Conservation (phyloP, 257 asterid genomes). For the Ilex aquifolium region DNA sequence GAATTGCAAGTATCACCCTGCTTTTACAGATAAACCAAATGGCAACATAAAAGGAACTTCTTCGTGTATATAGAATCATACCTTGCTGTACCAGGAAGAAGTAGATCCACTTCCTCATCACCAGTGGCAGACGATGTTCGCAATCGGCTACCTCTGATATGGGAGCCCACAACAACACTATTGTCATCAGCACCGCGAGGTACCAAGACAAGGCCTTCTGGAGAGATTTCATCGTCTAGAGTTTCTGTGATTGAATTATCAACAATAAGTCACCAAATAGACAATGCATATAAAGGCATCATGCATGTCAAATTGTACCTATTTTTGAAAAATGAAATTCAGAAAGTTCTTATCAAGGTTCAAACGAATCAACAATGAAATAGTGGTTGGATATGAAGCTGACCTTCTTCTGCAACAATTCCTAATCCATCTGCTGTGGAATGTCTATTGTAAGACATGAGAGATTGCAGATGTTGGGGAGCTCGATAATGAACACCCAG, state of each 20-base stretch:
- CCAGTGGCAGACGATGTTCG: slow-evolving; percentile 87
- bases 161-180: slow-evolving; percentile 73
- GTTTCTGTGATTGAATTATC: slow-evolving; percentile 36
- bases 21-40: too few species aligned
- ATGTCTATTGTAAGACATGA: slow-evolving; percentile 45
- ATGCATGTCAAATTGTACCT: background rate
- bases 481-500: slow-evolving; percentile 95
- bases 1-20: too few species aligned
- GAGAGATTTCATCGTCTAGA: slow-evolving; percentile 83
- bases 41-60: too few species aligned
- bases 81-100: slow-evolving; percentile 99
- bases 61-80: slow-evolving; percentile 9
- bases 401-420: slow-evolving; percentile 93
- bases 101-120: slow-evolving; percentile 91
- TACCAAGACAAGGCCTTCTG: slow-evolving; percentile 90
- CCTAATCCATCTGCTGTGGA: slow-evolving; percentile 59
- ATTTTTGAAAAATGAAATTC: too few species aligned
- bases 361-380: slow-evolving; percentile 1
- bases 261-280: background rate
- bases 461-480: slow-evolving; percentile 80
- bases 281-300: background rate
- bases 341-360: background rate
- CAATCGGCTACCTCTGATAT: slow-evolving; percentile 84
- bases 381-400: background rate
- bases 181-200: slow-evolving; percentile 66